These are phyloP conservation scores for Arabidopsis arenosa DNA, from an alignment of 345 rosid species.

Conservation along the genomic window DNA sequence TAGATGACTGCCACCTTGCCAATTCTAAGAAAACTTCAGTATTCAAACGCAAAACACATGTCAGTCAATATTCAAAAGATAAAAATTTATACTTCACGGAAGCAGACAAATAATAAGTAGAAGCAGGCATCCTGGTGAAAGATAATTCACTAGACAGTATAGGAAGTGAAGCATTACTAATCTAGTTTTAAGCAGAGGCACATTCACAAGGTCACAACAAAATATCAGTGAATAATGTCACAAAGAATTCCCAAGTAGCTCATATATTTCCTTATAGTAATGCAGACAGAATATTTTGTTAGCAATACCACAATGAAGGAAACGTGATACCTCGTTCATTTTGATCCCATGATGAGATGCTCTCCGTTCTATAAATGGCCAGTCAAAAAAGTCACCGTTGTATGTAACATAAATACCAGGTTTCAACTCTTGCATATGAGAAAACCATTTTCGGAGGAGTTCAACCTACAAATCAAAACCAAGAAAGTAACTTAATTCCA, in stretches of 20 bases:
- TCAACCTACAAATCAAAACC: constrained; percentile 64
- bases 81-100: background rate
- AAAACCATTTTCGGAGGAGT: constrained; percentile 81
- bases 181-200: constrained; percentile 17
- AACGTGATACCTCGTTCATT: constrained; percentile 76
- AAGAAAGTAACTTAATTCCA: constrained; percentile 18
- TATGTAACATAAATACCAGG: constrained; percentile 97
- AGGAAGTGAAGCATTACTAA: constrained; percentile 21
- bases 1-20: constrained; percentile 21
- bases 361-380: constrained; percentile 97
- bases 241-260: constrained; percentile 17
- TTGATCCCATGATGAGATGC: constrained; percentile 86
- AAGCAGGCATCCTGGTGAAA: constrained; percentile 20
- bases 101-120: constrained; percentile 13
- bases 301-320: constrained; percentile 5
- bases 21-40: constrained; percentile 27
- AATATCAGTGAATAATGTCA: constrained; percentile 4
- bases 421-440: constrained; percentile 93
- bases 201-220: constrained; percentile 25
- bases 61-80: constrained; percentile 31
- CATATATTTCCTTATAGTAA: constrained; percentile 15
- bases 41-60: constrained; percentile 22
- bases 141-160: constrained; percentile 2
- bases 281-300: background rate
- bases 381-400: constrained; percentile 94